These are phyloP conservation scores for Kodamaea sp. DNA, from an alignment of 1,139 yeast genomes.

Conservation along the genomic window DNA sequence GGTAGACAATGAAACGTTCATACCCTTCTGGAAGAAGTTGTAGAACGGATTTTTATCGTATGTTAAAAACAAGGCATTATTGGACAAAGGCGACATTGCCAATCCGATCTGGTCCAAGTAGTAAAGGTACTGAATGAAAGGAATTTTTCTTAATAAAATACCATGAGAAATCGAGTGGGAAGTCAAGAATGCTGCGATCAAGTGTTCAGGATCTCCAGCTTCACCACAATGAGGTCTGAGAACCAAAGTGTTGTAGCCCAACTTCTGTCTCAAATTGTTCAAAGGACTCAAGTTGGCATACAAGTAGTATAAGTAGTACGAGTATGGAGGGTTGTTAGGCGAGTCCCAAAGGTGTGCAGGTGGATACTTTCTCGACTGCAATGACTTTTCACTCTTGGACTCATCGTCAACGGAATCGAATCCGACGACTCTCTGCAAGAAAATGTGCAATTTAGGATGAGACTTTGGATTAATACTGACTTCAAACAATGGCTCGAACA, in stretches of 20 bases:
- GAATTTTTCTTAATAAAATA: conserved; percentile 85
- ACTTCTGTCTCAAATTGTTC: conserved; percentile 74
- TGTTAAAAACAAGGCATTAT: conserved; percentile 91
- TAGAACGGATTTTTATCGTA: conserved; percentile 95
- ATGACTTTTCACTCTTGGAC: conserved; percentile 81
- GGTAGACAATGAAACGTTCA: conserved; percentile 90
- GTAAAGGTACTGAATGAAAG: conserved; percentile 89
- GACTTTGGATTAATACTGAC: conserved; percentile 80
- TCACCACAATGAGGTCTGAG: conserved; percentile 98
- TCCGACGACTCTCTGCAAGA: conserved; percentile 92
- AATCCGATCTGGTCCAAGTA: conserved; percentile 93
- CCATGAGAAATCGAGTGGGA: conserved; percentile 97
- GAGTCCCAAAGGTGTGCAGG: conserved; percentile 79
- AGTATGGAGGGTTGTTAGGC: conserved; percentile 90
- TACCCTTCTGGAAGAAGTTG: conserved; percentile 84
- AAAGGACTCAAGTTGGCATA: conserved; percentile 84
- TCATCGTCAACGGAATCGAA: conserved; percentile 99
- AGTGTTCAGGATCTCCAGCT: conserved; percentile 98
- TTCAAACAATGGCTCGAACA: conserved; percentile 90
- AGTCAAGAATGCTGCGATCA: conserved; percentile 84
- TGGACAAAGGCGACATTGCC: conserved; percentile 98
- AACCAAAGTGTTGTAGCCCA: conserved; percentile 84
- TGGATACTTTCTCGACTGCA: conserved; percentile 75
- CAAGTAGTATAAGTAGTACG: conserved; percentile 87
- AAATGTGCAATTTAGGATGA: conserved; percentile 86